phyloP scores from a whole-genome alignment of 2,329 filamentous ascomycete genomes.

The Penicillium sp. region DNA sequence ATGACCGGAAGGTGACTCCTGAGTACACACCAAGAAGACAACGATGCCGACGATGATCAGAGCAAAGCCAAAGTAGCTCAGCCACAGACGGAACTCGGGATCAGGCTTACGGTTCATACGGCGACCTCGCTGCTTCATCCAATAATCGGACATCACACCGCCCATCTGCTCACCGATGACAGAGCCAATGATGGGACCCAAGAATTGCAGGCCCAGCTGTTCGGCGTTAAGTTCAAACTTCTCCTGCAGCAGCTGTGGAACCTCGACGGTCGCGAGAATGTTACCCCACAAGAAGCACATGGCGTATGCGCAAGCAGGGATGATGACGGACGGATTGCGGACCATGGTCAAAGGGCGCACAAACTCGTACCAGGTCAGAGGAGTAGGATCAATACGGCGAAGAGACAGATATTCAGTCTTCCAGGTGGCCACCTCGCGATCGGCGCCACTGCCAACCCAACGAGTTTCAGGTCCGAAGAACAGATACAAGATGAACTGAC shows the following conservation, averaged over 20 bases:
- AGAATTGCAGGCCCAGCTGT: slow-evolving; percentile 63
- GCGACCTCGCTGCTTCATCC: slow-evolving; percentile 54
- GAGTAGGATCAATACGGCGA: slow-evolving; percentile 57
- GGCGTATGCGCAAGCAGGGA: slow-evolving; percentile 59
- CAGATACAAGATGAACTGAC: slow-evolving; percentile 60
- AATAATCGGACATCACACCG: slow-evolving; percentile 59
- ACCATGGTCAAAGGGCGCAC: slow-evolving; percentile 55
- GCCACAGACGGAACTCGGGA: slow-evolving; percentile 62
- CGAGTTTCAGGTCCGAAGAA: slow-evolving; percentile 61
- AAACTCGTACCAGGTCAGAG: slow-evolving; percentile 56
- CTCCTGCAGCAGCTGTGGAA: slow-evolving; percentile 60
- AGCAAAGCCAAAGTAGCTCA: slow-evolving; percentile 59
- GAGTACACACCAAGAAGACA: slow-evolving; percentile 60
- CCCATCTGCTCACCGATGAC: slow-evolving; percentile 64
- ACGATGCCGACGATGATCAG: slow-evolving; percentile 59
- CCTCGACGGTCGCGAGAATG: slow-evolving; percentile 61
- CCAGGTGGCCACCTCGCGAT: slow-evolving; percentile 38
- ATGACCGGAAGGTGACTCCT: slow-evolving; percentile 48
- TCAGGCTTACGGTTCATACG: slow-evolving; percentile 44
- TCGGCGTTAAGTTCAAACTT: slow-evolving; percentile 63
- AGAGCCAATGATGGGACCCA: slow-evolving; percentile 62
- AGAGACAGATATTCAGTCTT: slow-evolving; percentile 52
- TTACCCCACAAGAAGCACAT: slow-evolving; percentile 62
- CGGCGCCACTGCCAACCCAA: slow-evolving; percentile 46
- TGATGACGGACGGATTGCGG: slow-evolving; percentile 52